Evolutionary conservation across 2,329 filamentous ascomycete genomes (phyloP).

Genomic region (Hypoxylon sp.): DNA sequence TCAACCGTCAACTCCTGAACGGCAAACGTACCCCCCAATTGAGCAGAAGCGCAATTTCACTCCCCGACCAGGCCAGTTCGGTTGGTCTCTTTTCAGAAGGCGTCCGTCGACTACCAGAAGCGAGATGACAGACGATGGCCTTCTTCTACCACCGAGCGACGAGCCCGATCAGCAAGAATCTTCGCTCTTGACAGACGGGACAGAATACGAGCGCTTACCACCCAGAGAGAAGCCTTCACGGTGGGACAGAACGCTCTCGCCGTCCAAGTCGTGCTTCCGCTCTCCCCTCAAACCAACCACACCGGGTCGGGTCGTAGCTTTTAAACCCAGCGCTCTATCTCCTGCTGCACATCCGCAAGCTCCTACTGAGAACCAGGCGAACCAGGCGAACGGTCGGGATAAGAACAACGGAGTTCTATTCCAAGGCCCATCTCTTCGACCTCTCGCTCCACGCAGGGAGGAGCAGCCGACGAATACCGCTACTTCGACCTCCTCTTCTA

Average conservation of each 20-base stretch:
- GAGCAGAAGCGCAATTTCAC: constrained; percentile 67
- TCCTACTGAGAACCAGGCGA: constrained; percentile 43
- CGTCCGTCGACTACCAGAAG: constrained; percentile 48
- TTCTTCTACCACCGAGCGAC: constrained; percentile 42
- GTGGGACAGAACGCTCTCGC: constrained; percentile 68
- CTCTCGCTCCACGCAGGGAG: constrained; percentile 56
- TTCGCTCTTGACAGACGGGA: constrained; percentile 57
- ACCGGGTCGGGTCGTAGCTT: constrained; percentile 71
- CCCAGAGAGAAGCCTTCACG: constrained; percentile 63
- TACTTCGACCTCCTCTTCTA: constrained; percentile 28
- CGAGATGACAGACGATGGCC: constrained; percentile 32
- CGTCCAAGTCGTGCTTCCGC: constrained; percentile 70
- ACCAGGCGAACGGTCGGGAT: constrained; percentile 35
- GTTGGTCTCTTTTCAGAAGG: constrained; percentile 58
- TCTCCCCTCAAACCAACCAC: constrained; percentile 72
- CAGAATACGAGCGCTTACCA: constrained; percentile 58
- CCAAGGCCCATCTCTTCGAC: constrained; percentile 42
- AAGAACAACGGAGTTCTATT: constrained; percentile 21
- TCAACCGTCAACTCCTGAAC: constrained; percentile 55
- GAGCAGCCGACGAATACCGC: constrained; percentile 43
- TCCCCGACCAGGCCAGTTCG: constrained; percentile 57
- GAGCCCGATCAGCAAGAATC: constrained; percentile 51
- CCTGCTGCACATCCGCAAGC: constrained; percentile 61
- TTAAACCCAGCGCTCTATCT: constrained; percentile 66
- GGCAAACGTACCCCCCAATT: constrained; percentile 55